Evolutionary conservation across 306 rosid species (phyloP).

Genomic region (Acacia confusa): DNA sequence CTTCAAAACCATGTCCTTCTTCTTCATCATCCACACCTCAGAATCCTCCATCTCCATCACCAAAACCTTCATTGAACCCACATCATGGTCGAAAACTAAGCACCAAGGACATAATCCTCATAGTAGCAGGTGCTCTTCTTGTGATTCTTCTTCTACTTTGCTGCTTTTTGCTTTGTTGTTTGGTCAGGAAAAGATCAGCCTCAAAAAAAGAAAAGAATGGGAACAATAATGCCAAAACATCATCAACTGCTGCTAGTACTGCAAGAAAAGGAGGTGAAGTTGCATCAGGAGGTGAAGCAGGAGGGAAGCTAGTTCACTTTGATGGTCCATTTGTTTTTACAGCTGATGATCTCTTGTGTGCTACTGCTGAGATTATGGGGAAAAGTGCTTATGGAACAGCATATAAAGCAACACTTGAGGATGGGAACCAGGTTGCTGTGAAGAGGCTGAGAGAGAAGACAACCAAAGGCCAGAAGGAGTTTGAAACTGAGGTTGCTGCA

Average conservation of each 20-base stretch:
- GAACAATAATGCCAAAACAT: conserved; percentile 37
- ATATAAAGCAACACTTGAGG: conserved; percentile 83
- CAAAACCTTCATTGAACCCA: conserved; percentile 33
- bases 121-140: conserved; percentile 76
- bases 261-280: conserved; percentile 58
- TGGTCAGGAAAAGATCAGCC: conserved; percentile 63
- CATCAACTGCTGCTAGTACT: conserved; percentile 11
- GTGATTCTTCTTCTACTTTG: conserved; percentile 66
- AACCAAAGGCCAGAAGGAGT: conserved; percentile 83
- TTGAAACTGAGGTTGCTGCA: conserved; percentile 74
- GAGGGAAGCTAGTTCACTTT: conserved; percentile 74
- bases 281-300: conserved; percentile 75
- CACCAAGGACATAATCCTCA: conserved; percentile 78
- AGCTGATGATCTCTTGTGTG: conserved; percentile 86
- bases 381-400: conserved; percentile 90
- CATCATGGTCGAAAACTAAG: conserved; percentile 58
- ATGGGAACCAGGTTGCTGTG: conserved; percentile 84
- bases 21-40: conserved; percentile 45
- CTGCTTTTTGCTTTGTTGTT: conserved; percentile 68
- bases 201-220: conserved; percentile 54
- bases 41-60: conserved; percentile 56
- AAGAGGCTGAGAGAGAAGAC: conserved; percentile 87
- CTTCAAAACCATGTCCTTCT: conserved; percentile 61
- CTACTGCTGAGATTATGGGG: conserved; percentile 94
- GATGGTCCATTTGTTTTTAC: conserved; percentile 91